These are phyloP conservation scores for Castanopsis chinensis DNA, from an alignment of 306 rosid species.

Conservation along the genomic window DNA sequence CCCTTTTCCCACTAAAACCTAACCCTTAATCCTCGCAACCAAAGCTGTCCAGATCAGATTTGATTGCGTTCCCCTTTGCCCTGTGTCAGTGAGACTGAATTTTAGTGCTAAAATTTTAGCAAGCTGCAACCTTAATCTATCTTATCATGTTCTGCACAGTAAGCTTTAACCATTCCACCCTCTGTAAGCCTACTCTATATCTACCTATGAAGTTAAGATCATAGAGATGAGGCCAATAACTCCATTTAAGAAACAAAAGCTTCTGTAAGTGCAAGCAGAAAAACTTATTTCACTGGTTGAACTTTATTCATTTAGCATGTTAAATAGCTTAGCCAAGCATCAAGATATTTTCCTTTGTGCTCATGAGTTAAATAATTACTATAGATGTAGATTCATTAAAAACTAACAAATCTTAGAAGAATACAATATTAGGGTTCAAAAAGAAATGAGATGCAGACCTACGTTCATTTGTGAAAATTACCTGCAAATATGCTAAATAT, in stretches of 20 bases:
- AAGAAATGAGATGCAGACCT: slow-evolving; percentile 8
- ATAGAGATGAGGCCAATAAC: not conserved
- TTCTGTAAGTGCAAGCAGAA: not conserved
- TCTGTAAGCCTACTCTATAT: not conserved
- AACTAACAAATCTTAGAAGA: not conserved
- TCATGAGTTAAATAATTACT: not conserved
- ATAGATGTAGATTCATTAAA: not conserved
- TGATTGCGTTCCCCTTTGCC: too few species aligned
- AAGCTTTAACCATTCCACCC: not conserved
- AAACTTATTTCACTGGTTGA: not conserved
- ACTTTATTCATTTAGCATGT: not conserved
- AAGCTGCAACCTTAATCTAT: not conserved
- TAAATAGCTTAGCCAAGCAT: not conserved
- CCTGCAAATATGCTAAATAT: slow-evolving; percentile 90
- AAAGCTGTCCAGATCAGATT: too few species aligned
- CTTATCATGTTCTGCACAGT: not conserved
- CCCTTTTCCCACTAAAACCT: too few species aligned
- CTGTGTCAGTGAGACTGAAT: not conserved
- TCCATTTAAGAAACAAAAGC: not conserved
- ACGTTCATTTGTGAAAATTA: slow-evolving; percentile 43
- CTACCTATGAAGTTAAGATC: not conserved
- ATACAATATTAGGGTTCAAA: slow-evolving; percentile 4
- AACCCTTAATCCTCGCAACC: too few species aligned
- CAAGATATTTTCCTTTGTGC: not conserved
- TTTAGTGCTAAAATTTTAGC: not conserved